Evolutionary conservation across 306 rosid species (phyloP), one percentile per base, ranked within the genome.

Genomic region (Astragalus glycyphyllos): DNA sequence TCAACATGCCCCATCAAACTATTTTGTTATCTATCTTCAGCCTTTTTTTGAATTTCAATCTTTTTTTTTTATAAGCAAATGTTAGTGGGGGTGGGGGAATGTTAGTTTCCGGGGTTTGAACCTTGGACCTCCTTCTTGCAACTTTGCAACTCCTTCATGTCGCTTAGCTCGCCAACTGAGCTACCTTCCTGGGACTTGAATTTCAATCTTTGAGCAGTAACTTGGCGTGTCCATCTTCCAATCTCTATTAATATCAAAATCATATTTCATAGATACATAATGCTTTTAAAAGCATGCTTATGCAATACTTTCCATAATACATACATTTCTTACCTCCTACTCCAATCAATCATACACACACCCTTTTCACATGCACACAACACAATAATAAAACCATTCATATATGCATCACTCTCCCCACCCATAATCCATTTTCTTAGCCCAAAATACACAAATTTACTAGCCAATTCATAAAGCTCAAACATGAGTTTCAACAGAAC

Each of bases 281-380:
- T 74, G 48, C 69, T 78, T 79, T 12, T n/a, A 49, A 69, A 69
- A 69, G 72, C 72, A 58, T 16, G 12, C 41, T 53, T 37, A 37
- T 20, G 57, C 44, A 34, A 71, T 65, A 55, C 31, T 4, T 26
- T 26, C 31, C 0, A 26, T 4, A 26, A 26, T 50, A 50, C 77
- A 74, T 50, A 50, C 77, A 47, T 79, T 81, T 77, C 92, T 83
- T 89, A 58, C 62, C 90, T 82, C 79, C 79, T 77, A 87, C 85
- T 82, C 76, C 77, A 79, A 73, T 67, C 68, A 67, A 67, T 67
- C 70, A 73, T 49, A 1, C 65, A 75, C 62, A 26, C 31, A 26
- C 81, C 71, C 65, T 50, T 15, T 6, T 5, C 16, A 12, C 70
- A 8, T 1, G 16, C 32, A 17, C 71, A 62, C 64, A 45, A 14